phyloP scores from a whole-genome alignment of 2,329 filamentous ascomycete genomes.

The Trichoderma atrobrunneum region DNA sequence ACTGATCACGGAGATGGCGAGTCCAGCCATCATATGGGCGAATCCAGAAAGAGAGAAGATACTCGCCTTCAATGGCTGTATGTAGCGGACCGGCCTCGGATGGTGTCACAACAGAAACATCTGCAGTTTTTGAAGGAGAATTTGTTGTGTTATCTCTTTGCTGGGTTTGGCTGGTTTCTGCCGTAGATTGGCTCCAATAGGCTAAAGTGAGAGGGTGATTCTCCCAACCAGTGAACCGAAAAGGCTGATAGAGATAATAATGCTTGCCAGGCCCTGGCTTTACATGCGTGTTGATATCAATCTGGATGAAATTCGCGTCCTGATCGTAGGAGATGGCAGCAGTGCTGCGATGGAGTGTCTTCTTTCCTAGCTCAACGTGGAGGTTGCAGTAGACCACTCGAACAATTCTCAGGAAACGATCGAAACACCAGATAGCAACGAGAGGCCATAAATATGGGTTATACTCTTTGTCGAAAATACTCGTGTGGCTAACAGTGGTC shows the following conservation, averaged over 20 bases:
- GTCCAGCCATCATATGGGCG: slow-evolving; percentile 10
- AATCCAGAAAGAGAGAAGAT: slow-evolving; percentile 9
- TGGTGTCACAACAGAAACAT: neutral
- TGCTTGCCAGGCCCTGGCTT: slow-evolving; percentile 35
- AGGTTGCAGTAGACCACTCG: slow-evolving; percentile 32
- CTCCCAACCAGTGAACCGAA: slow-evolving; percentile 36
- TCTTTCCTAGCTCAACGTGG: slow-evolving; percentile 28
- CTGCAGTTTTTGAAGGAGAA: neutral
- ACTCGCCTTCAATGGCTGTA: neutral
- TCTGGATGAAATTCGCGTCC: slow-evolving; percentile 35
- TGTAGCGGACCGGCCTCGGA: neutral
- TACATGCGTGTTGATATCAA: slow-evolving; percentile 30
- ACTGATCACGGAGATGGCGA: neutral
- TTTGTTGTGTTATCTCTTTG: neutral
- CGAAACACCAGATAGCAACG: slow-evolving; percentile 43
- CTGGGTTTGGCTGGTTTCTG: neutral
- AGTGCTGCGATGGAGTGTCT: slow-evolving; percentile 27
- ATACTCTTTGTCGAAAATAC: slow-evolving; percentile 22
- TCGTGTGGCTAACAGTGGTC: neutral
- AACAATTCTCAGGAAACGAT: slow-evolving; percentile 41
- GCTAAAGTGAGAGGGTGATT: slow-evolving; percentile 43
- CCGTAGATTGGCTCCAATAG: neutral
- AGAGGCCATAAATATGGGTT: slow-evolving; percentile 36
- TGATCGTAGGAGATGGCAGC: slow-evolving; percentile 31
- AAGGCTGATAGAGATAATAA: slow-evolving; percentile 39